A percentile compares a stretch with the other conserved stretches of the same genome.
Evolutionary conservation across 495 filamentous ascomycete species (phyloP).

Genomic region (Aspergillus nidulans): DNA sequence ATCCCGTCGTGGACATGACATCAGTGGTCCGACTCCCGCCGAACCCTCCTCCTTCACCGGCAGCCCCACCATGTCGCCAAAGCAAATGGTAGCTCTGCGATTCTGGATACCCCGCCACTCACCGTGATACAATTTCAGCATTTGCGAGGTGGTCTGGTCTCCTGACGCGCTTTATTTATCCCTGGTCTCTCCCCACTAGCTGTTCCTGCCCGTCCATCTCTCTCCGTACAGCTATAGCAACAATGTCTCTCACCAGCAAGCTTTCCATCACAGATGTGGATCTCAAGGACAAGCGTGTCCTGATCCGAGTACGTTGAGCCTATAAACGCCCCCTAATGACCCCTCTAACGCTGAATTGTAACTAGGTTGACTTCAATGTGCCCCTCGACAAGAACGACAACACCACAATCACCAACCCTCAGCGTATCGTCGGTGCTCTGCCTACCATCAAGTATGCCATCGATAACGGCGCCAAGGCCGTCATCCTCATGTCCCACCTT

Average conservation of each 20-base stretch:
- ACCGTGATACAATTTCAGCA: constrained; percentile 22
- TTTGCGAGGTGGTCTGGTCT: constrained; percentile 13
- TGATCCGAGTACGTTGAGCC: constrained; percentile 75
- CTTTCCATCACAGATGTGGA: constrained; percentile 94
- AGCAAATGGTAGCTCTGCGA: constrained; percentile 7
- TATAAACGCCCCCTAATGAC: neutral
- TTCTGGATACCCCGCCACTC: constrained; percentile 24
- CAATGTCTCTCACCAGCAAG: constrained; percentile 98
- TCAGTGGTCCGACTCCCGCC: constrained; percentile 48
- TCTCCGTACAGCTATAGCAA: constrained; percentile 23
- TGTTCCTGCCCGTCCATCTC: constrained; percentile 3
- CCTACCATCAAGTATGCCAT: constrained; percentile 98
- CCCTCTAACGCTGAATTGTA: constrained; percentile 11
- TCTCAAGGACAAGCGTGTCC: constrained; percentile 94
- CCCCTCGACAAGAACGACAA: constrained; percentile 92
- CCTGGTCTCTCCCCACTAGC: neutral
- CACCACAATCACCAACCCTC: constrained; percentile 70
- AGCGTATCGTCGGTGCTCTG: constrained; percentile 94
- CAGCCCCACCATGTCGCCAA: constrained; percentile 26
- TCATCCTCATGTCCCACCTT: constrained; percentile 97
- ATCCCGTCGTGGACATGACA: constrained; percentile 40
- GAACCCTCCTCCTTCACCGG: constrained; percentile 32
- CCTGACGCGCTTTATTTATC: neutral
- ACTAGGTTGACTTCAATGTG: constrained; percentile 98
- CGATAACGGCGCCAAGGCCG: constrained; percentile 89